Base-by-base conservation (phyloP, 2,329 filamentous ascomycete genomes). In the Ceratocystis ficicola region DNA sequence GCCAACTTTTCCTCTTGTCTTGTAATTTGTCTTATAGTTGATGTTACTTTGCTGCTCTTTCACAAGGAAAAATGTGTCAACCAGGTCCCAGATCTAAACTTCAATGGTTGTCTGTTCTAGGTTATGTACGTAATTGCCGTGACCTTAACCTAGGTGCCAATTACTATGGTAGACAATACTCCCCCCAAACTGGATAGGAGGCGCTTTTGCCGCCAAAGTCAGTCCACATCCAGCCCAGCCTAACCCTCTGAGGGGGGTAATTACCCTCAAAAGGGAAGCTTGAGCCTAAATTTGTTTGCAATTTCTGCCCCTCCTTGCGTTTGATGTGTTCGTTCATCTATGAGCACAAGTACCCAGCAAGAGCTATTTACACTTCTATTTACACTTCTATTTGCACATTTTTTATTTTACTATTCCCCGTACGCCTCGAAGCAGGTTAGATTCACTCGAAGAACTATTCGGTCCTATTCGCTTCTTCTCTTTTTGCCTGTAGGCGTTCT, bases 351-450 rank as follows among this genome's bases (percentile, higher is more conserved):
- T 41, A 41, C 17, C 22, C 15, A n/a, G 55, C 55, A 59, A 59
- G 5, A 32, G 4, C 55, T 25, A 44, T 62, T 32, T 62, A 12
- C 44, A 41, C 25, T 8, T 44, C 15, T 62, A 7, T 46, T 28
- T 46, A 5, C 60, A 41, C 5, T 8, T 46, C 15, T 62, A 7
- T 46, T 28, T 48, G 2, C 60, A 41, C 4, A 41, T 44, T 30
- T 2, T 25, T n/a, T 62, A 55, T 64, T 67, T 59, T 65, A 55
- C 15, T 32, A 62, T 65, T 46, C 52, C 64, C 66, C 52, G 60
- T 60, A 46, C 32, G 62, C 66, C 50, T 68, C 10, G 20, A 12
- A 30, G 15, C 22, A 15, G 10, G 3, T 15, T 41, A 41, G 15
- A 20, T 10, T 20, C 12, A 6, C 61, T 12, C 48, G 15, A 32